A percentile compares a stretch with the other conserved stretches of the same genome.
phyloP scores from a whole-genome alignment of 768 basidiomycete genomes.

The Heimioporus sp. region DNA sequence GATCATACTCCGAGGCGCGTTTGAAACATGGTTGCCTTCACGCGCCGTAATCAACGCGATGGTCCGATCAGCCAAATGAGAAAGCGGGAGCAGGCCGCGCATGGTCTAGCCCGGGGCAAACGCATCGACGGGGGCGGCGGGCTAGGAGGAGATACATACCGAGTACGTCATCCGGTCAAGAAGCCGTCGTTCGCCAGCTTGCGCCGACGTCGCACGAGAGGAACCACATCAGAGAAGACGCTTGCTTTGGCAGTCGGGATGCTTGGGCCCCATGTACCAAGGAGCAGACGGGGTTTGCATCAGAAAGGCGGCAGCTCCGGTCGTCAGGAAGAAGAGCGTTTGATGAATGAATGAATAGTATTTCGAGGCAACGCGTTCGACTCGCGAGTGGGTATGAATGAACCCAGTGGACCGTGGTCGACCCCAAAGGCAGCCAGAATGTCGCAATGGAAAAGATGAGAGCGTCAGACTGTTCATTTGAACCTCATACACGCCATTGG shows the following conservation, averaged over 20 bases:
- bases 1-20: neutral
- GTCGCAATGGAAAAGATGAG: neutral
- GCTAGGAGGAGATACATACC: conserved; percentile 4
- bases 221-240: conserved; percentile 5
- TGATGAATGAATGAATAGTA: neutral
- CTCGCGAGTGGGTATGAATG: too few relatives aligned
- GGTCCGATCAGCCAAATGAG: conserved; percentile 1
- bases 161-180: conserved; percentile 18
- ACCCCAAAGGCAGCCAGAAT: neutral
- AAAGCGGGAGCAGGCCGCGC: conserved; percentile 4
- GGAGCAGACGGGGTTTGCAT: neutral
- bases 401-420: too few relatives aligned
- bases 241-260: conserved; percentile 16
- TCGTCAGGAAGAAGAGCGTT: neutral
- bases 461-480: too few relatives aligned
- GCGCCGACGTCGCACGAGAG: conserved; percentile 4
- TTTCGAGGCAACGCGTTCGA: too few relatives aligned
- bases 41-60: conserved; percentile 6
- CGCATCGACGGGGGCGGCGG: neutral
- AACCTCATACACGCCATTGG: too few relatives aligned
- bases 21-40: neutral
- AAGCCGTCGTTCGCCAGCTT: neutral
- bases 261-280: neutral
- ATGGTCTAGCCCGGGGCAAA: neutral
- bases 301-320: neutral